A percentile compares a stretch with the other conserved stretches of the same genome.
Evolutionary conservation across 805 yeast genomes (phyloP).

Genomic region (Dipodascus geniculatus): DNA sequence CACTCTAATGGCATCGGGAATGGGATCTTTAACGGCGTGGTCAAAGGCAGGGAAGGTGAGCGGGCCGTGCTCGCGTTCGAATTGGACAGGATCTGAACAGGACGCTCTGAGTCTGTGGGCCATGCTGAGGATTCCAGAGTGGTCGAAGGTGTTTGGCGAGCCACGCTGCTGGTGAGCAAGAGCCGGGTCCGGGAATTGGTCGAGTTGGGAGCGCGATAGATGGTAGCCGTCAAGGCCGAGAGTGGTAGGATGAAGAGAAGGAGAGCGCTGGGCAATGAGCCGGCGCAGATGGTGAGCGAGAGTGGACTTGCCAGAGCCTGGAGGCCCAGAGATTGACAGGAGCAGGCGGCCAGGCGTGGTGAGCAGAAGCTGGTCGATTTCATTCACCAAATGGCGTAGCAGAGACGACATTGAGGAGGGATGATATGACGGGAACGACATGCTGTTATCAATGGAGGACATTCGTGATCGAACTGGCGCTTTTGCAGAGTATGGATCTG

Average conservation of each 20-base stretch:
- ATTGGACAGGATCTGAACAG: conserved; percentile 7
- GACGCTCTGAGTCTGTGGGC: conserved; percentile 20
- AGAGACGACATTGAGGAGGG: neutral
- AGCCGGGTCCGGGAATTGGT: conserved; percentile 40
- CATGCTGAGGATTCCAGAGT: conserved; percentile 28
- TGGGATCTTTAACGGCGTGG: conserved; percentile 59
- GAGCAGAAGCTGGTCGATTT: neutral
- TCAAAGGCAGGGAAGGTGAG: conserved; percentile 53
- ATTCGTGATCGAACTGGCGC: neutral
- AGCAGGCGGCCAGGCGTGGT: conserved; percentile 30
- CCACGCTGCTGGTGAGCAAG: conserved; percentile 61
- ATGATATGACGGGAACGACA: neutral
- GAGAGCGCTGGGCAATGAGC: conserved; percentile 11
- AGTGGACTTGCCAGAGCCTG: conserved; percentile 82
- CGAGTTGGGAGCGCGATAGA: conserved; percentile 38
- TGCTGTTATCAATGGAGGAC: neutral
- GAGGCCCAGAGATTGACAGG: conserved; percentile 59
- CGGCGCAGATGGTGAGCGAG: conserved; percentile 42
- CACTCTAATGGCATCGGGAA: conserved; percentile 38
- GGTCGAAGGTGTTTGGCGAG: conserved; percentile 78
- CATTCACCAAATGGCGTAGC: neutral
- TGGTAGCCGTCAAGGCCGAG: conserved; percentile 76
- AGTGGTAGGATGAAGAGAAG: conserved; percentile 14
- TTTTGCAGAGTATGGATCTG: neutral
- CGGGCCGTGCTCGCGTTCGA: conserved; percentile 4